A percentile compares a stretch with the other conserved stretches of the same genome.
Evolutionary conservation across 78 protist genomes (phyloP).

Genomic region (Tieghemostelium lacteum): DNA sequence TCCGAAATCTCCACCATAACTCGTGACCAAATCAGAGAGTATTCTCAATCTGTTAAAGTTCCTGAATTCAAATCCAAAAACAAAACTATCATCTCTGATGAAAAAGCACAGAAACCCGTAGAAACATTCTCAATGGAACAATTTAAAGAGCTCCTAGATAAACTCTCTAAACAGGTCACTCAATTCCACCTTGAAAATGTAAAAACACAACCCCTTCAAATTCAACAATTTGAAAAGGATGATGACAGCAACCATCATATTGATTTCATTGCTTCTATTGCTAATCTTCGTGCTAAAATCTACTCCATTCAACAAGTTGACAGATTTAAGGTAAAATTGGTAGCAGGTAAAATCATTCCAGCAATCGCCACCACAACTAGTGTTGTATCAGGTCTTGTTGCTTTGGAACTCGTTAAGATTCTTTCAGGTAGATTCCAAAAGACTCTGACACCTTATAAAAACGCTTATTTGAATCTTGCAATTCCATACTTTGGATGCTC

Average conservation of each 20-base stretch:
- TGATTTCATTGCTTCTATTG: slow-evolving; percentile 91
- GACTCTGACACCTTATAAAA: slow-evolving; percentile 86
- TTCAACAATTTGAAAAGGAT: slow-evolving; percentile 90
- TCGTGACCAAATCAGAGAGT: neutral
- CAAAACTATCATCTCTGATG: slow-evolving; percentile 47
- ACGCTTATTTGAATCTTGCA: slow-evolving; percentile 97
- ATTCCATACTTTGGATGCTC: slow-evolving; percentile 91
- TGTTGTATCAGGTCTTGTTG: slow-evolving; percentile 94
- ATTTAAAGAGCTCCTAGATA: slow-evolving; percentile 24
- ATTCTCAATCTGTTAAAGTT: neutral
- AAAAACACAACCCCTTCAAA: neutral
- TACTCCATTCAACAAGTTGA: slow-evolving; percentile 92
- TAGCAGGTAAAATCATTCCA: slow-evolving; percentile 99
- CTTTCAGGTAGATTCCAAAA: slow-evolving; percentile 14
- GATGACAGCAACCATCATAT: slow-evolving; percentile 98
- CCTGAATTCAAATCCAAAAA: slow-evolving; percentile 51
- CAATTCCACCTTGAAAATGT: neutral
- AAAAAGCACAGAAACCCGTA: slow-evolving; percentile 55
- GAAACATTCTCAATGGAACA: slow-evolving; percentile 58
- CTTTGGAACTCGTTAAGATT: slow-evolving; percentile 94
- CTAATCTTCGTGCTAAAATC: slow-evolving; percentile 96
- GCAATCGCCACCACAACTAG: slow-evolving; percentile 99
- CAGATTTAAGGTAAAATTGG: slow-evolving; percentile 73
- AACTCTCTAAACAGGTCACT: neutral
- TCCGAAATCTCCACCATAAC: neutral